phyloP scores from a whole-genome alignment of 768 basidiomycete species.

The Pleurotus tuber-regium region DNA sequence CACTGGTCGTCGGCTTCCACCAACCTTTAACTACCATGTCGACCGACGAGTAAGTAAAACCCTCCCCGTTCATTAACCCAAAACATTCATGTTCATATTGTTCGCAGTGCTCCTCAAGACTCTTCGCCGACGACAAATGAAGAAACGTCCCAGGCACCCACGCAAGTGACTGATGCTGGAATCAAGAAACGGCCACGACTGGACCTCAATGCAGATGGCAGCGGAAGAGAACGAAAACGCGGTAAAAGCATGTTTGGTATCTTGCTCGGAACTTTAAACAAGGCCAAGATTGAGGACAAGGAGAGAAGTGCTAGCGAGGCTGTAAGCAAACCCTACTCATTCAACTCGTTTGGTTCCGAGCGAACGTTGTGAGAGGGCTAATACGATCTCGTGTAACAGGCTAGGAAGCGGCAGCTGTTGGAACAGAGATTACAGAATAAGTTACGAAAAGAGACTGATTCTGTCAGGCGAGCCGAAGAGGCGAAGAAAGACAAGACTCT shows the following conservation, averaged over 20 bases:
- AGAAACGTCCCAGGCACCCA: conserved; percentile 35
- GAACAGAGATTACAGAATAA: conserved; percentile 85
- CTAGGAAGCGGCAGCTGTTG: conserved; percentile 79
- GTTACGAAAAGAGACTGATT: conserved; percentile 81
- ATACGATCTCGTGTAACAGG: conserved; percentile 38
- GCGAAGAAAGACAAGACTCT: conserved; percentile 78
- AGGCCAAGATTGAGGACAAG: conserved; percentile 85
- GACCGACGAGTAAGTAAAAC: conserved; percentile 5
- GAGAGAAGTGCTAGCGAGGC: conserved; percentile 84
- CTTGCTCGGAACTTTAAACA: conserved; percentile 78
- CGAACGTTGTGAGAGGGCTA: background rate
- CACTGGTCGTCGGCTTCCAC: background rate
- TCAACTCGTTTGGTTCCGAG: background rate
- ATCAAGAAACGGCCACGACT: conserved; percentile 72
- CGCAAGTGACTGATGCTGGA: conserved; percentile 39
- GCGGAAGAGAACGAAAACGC: conserved; percentile 69
- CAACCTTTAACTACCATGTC: background rate
- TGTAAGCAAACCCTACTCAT: conserved; percentile 37
- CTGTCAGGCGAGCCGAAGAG: conserved; percentile 83
- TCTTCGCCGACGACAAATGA: conserved; percentile 11
- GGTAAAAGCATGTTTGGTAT: conserved; percentile 89
- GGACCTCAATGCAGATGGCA: conserved; percentile 52
- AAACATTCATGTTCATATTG: no score
- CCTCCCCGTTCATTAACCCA: no score
- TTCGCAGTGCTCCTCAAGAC: conserved; percentile 15